Base-by-base conservation (phyloP, 257 asterid species). In the Dorcoceras hygrometricum region DNA sequence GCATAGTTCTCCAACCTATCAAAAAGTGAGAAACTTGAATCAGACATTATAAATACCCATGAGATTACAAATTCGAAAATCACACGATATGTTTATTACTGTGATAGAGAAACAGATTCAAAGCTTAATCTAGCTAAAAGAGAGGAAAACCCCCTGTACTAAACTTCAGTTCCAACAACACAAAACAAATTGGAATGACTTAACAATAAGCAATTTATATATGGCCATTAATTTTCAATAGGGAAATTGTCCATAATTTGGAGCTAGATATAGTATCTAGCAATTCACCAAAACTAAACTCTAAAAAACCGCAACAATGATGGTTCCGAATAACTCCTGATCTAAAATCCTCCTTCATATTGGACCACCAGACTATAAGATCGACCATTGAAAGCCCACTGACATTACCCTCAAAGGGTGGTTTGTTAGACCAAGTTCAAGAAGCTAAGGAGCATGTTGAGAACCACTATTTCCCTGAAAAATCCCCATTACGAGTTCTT, bases 1-100 rank as follows among this genome's bases (percentile, higher is more conserved):
- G 99, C 99, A 94, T 94, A 26, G 99, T 94, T 79, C 99, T 90
- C 99, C 99, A 94, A 53, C 99, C 99, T 94, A 79, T 55, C 67
- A 71, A 78, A 70, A 65, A 19, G 59, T 28, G 60, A 46, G 27
- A 76, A 43, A 66, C 29, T 67, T 62, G 60, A 70, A 72, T 74
- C 73, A 60, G 69, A 65, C 70, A 66, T 43, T 43, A 65, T 63
- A 70, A 62, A 46, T 51, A 46, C 48, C 67, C 62, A 62, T 48
- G 48, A 66, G 25, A 57, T 56, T 62, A 14, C 32, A 67, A 31
- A 71, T 63, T 9, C 28, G 53, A 59, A 73, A 27, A 59, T 46
- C 20, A 72, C 20, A 72, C 28, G 34, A 43, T 20, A 54, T 27
- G 61, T 63, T 43, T 59, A 59, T 70, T 25, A 48, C 20, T 6